Base-by-base conservation (phyloP, 1,139 yeast genomes). In the Kazachstania sp. region DNA sequence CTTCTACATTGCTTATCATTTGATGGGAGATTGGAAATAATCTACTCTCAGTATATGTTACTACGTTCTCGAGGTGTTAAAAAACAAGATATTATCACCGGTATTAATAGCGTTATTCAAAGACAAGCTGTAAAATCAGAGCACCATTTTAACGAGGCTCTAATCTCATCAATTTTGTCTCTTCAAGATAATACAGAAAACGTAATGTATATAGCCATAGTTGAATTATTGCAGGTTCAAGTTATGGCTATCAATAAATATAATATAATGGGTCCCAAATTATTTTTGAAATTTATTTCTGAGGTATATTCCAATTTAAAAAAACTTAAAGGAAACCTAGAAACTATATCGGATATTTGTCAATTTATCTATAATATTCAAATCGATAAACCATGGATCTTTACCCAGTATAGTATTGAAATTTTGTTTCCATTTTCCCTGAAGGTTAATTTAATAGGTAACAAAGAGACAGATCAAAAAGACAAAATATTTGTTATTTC, bases 381-480 rank as follows among this genome's bases (percentile, higher is more conserved):
- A 23, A 65, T 75, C 8, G 75, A 75, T 3, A 74, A 74, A 53
- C 57, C 77, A 0, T 80, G 86, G 84, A 55, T 77, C 1, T 72
- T 86, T 47, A 71, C 76, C n/a, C 96, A 86, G 61, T 83, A 83
- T 58, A 63, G 77, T 2, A 65, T 83, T 18, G 96, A 87, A 61
- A 55, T 73, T 30, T 61, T 74, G 16, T 61, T 63, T 45, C 66
- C 66, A 16, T 45, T 62, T 41, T 57, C 59, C 1, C 49, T 83
- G 3, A 61, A 72, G 2, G 49, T 72, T 42, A 55, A 42, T 26
- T 8, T 43, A 6, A 9, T 43, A 2, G 49, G 41, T 34, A 31
- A 45, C n/a, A 32, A 47, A 2, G 32, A 41, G 6, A 31, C 35
- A 1, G 39, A 35, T 2, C 36, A 42, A 5, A 51, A 57, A 20